Evolutionary conservation across 768 basidiomycete genomes (phyloP).

Genomic region (Lactifluus piperatus): DNA sequence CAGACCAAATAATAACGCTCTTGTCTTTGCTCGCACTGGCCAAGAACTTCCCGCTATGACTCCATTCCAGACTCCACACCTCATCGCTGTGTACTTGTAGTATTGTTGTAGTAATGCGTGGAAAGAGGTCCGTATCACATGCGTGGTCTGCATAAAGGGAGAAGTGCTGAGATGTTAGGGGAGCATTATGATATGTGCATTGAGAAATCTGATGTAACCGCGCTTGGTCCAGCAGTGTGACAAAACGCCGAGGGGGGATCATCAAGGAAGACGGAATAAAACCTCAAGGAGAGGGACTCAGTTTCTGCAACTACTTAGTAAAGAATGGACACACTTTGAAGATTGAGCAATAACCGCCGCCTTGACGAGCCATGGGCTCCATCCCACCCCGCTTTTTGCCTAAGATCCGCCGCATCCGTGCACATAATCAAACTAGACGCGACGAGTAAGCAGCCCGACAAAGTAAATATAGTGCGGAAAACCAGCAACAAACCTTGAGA

Average conservation of each 20-base stretch:
- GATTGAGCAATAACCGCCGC: conserved; percentile 57
- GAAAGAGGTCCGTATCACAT: conserved; percentile 77
- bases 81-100: conserved; percentile 84
- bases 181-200: conserved; percentile 83
- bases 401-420: conserved; percentile 72
- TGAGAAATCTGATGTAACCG: conserved; percentile 66
- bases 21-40: conserved; percentile 87
- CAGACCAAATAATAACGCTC: conserved; percentile 81
- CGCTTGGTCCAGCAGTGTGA: conserved; percentile 80
- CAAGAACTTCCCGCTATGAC: conserved; percentile 74
- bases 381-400: conserved; percentile 79
- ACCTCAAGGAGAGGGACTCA: conserved; percentile 35
- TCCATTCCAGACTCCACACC: conserved; percentile 96
- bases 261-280: conserved; percentile 87
- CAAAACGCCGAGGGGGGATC: conserved; percentile 86
- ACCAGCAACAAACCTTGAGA: conserved; percentile 63
- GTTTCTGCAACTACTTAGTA: not conserved
- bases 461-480: not conserved
- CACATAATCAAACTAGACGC: conserved; percentile 65
- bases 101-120: conserved; percentile 75
- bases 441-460: not conserved
- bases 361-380: conserved; percentile 79
- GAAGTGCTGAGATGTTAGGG: conserved; percentile 45
- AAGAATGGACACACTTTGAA: conserved; percentile 59
- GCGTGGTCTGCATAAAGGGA: conserved; percentile 85